Evolutionary conservation across 139 green algal genomes (phyloP).

Genomic region (Tetradesmus lagerheimii): DNA sequence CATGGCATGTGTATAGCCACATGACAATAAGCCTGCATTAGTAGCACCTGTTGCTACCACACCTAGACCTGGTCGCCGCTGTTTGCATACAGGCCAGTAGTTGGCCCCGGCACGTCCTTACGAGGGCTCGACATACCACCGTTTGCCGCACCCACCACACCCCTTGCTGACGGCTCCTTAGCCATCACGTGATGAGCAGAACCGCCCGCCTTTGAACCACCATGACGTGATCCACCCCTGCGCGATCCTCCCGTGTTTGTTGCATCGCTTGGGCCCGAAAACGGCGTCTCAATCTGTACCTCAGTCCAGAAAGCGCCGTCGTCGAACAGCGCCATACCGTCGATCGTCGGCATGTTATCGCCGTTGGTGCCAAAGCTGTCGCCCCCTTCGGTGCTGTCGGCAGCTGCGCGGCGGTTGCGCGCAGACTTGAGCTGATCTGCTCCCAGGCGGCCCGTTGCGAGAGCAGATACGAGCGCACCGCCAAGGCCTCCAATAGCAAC

Average conservation of each 20-base stretch:
- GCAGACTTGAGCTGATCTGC: not conserved
- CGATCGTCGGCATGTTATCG: not conserved
- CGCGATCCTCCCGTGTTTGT: not conserved
- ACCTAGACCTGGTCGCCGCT: not conserved
- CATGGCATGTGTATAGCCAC: too few species aligned
- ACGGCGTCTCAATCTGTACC: not conserved
- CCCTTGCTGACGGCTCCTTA: not conserved
- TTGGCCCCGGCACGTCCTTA: not conserved
- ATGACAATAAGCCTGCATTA: too few species aligned
- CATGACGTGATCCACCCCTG: not conserved
- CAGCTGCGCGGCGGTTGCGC: not conserved
- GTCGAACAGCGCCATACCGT: conserved; percentile 51
- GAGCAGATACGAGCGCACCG: not conserved
- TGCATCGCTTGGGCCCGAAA: not conserved
- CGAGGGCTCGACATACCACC: not conserved
- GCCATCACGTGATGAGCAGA: not conserved
- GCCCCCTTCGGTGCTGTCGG: not conserved
- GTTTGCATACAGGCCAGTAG: not conserved
- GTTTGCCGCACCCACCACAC: not conserved
- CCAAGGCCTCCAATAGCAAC: not conserved
- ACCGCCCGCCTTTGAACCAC: too few species aligned
- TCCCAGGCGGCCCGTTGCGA: conserved; percentile 1
- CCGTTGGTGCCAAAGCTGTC: not conserved
- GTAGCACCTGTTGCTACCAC: too few species aligned
- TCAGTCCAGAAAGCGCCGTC: conserved; percentile 52